Base-by-base conservation (phyloP, 2,329 filamentous ascomycete species). In the Talaromyces sp. region DNA sequence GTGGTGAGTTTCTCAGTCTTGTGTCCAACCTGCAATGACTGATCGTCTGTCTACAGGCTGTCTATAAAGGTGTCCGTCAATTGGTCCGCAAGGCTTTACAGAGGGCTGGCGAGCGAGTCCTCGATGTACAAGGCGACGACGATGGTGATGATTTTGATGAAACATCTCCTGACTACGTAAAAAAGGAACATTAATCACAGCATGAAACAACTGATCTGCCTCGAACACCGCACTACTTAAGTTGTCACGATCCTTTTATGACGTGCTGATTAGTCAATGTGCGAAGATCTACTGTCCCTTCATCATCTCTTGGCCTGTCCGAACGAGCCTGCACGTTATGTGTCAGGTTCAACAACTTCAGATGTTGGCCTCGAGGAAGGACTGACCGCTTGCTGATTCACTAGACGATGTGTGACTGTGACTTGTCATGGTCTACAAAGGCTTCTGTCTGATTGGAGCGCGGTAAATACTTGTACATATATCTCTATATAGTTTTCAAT, bases 201-300 rank as follows among this genome's bases (percentile, higher is more conserved):
- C 45, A 31, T 9, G 22, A 37, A 11, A 8, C 10, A 8, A 37
- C 2, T 14, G 22, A n/a, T 9, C 7, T 24, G 31, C 11, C 11
- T 60, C 22, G 8, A 27, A 10, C 31, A 57, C 77, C 90, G 92
- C 92, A 94, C 90, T 90, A 91, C 90, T 96, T 97, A 90, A 97
- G 93, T 95, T 96, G 91, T 86, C 92, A 93, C 86, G 85, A 87
- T 83, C 83, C 84, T 86, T 82, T 90, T 86, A 86, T 94, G 88
- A 88, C 87, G 87, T 93, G 91, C 88, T 90, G 88, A 95, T 93
- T 88, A 95, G 93, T 97, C 93, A 91, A 87, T 88, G 90, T 96
- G 93, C 93, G 91, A 84, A 97, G 84, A 97, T 85, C 70, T 72
- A 84, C 72, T 70, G 62, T 72, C 67, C 70, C 73, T 76, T 74